These are phyloP conservation scores for Oryza longistaminata DNA, from an alignment of 176 grass and related monocot genomes.

Conservation along the genomic window DNA sequence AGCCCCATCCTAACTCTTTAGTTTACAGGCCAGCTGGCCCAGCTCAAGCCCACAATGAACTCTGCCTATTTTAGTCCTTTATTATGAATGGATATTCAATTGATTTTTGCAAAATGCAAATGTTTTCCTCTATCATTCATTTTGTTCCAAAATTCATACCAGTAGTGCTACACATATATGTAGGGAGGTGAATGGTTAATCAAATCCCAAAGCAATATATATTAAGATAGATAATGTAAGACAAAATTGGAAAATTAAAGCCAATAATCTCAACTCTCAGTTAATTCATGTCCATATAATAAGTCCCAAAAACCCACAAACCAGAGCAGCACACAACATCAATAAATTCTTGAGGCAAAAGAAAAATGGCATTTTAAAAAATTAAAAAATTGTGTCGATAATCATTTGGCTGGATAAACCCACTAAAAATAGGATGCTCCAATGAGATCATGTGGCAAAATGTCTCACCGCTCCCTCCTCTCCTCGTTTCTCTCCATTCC, in stretches of 20 bases:
- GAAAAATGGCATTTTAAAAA: neutral
- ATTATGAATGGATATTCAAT: too few species aligned
- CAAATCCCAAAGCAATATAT: too few species aligned
- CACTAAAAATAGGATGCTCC: neutral
- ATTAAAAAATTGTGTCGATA: neutral
- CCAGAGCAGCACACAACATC: neutral
- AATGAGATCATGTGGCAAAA: neutral
- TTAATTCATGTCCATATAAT: neutral
- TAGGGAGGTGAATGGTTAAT: too few species aligned
- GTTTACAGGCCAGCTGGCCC: too few species aligned
- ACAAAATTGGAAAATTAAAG: neutral
- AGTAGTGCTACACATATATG: too few species aligned
- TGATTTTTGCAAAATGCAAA: too few species aligned
- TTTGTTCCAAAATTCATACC: neutral
- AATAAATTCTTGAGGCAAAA: neutral
- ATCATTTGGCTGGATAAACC: neutral
- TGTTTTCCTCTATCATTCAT: too few species aligned
- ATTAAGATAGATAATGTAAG: neutral
- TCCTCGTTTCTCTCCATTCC: constrained; percentile 11
- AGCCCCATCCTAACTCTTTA: too few species aligned
- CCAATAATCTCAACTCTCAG: neutral
- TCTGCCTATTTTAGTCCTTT: too few species aligned
- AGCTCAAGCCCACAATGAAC: too few species aligned
- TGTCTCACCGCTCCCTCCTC: neutral
- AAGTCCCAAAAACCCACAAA: neutral